Conservation (phyloP, 495 filamentous ascomycete genomes). For the Penicillium lividum region DNA sequence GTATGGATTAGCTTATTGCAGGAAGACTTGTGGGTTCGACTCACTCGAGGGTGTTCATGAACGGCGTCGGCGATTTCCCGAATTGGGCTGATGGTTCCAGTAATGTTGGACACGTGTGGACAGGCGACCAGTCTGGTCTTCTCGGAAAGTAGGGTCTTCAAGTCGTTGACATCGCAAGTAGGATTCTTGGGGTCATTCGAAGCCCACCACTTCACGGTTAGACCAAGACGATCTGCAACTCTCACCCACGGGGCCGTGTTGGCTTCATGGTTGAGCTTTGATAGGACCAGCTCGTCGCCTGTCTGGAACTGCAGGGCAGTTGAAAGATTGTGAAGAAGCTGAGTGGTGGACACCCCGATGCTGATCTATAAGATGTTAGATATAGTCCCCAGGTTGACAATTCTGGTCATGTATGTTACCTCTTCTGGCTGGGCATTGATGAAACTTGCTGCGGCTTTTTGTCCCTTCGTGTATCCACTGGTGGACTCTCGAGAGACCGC, state of each 20-base stretch:
- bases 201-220: slow-evolving; percentile 68
- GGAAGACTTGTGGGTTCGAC: slow-evolving; percentile 32
- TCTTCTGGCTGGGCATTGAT: slow-evolving; percentile 65
- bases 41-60: slow-evolving; percentile 42
- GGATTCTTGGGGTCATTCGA: slow-evolving; percentile 47
- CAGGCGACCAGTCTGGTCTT: slow-evolving; percentile 66
- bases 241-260: slow-evolving; percentile 69
- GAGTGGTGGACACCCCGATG: slow-evolving; percentile 68
- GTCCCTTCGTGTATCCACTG: slow-evolving; percentile 53
- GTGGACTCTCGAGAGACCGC: slow-evolving; percentile 54
- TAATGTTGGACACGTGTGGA: slow-evolving; percentile 69
- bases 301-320: slow-evolving; percentile 56
- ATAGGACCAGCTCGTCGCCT: slow-evolving; percentile 55
- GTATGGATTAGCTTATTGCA: slow-evolving; percentile 14
- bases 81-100: slow-evolving; percentile 68
- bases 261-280: slow-evolving; percentile 65
- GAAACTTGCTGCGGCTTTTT: slow-evolving; percentile 63
- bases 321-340: slow-evolving; percentile 71
- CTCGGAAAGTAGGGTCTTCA: slow-evolving; percentile 54
- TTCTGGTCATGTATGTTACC: slow-evolving; percentile 32
- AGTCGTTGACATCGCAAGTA: slow-evolving; percentile 51
- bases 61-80: slow-evolving; percentile 49
- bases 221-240: slow-evolving; percentile 56
- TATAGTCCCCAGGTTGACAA: background rate
- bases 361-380: slow-evolving; percentile 21